Conservation (phyloP, 768 basidiomycete genomes). For the Multifurca ochricompacta region DNA sequence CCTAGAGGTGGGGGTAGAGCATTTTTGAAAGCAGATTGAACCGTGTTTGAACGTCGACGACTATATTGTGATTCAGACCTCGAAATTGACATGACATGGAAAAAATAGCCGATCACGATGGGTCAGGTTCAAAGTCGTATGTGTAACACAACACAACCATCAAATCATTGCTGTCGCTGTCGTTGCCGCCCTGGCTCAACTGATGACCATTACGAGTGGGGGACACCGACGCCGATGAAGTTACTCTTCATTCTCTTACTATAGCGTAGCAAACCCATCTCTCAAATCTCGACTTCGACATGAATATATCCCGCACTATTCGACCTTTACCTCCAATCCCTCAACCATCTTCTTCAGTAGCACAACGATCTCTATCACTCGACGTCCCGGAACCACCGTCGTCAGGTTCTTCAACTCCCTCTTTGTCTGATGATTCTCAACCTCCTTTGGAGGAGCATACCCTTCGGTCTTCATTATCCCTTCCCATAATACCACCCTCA, state of each 20-base stretch:
- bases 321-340: neutral
- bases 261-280: neutral
- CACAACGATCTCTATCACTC: neutral
- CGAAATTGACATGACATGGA: constrained; percentile 55
- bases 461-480: constrained; percentile 10
- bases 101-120: no score
- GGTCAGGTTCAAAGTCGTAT: no score
- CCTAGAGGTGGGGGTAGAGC: constrained; percentile 40
- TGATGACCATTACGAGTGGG: neutral
- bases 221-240: no score
- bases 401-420: constrained; percentile 9
- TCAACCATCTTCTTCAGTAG: neutral
- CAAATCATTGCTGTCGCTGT: neutral
- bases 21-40: constrained; percentile 54
- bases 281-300: neutral
- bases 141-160: no score
- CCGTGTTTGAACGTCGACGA: constrained; percentile 67
- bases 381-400: constrained; percentile 2
- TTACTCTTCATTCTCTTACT: neutral
- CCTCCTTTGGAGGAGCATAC: neutral
- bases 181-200: neutral
- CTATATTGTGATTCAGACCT: constrained; percentile 59
- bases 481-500: constrained; percentile 19
- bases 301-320: neutral
- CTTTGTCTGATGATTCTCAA: neutral